phyloP scores from a whole-genome alignment of 106 monocot species.

The Phalaenopsis aphrodite region DNA sequence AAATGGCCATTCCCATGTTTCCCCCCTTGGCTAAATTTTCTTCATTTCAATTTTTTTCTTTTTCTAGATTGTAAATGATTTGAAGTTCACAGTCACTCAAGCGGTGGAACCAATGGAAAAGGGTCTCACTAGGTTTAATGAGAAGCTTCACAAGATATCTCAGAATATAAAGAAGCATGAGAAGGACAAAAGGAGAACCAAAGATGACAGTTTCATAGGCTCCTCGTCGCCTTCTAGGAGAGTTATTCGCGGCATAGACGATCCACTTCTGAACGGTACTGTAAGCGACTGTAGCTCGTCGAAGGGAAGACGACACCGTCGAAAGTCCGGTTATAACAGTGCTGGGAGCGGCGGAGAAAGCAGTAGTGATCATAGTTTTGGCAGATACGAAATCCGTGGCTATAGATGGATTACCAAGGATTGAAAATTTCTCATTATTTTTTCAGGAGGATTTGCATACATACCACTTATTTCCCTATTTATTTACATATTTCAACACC shows the following conservation, averaged over 20 bases:
- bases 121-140: constrained; percentile 68
- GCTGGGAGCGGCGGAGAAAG: constrained; percentile 85
- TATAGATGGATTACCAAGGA: constrained; percentile 68
- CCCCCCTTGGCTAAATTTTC: not conserved
- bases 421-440: constrained; percentile 7
- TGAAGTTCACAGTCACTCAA: constrained; percentile 90
- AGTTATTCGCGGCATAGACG: constrained; percentile 78
- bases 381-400: constrained; percentile 56
- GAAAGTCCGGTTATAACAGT: constrained; percentile 60
- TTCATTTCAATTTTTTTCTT: constrained; percentile 4
- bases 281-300: constrained; percentile 36
- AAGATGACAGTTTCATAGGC: constrained; percentile 77
- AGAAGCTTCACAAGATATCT: constrained; percentile 88
- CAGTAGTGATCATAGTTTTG: constrained; percentile 56
- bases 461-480: no score
- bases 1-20: not conserved
- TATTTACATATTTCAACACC: no score
- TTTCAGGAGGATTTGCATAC: not conserved
- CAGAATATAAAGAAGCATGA: constrained; percentile 81
- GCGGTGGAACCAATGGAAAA: constrained; percentile 94
- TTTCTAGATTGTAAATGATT: constrained; percentile 79
- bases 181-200: constrained; percentile 56
- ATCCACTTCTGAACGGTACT: constrained; percentile 65
- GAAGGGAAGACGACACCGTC: constrained; percentile 31
- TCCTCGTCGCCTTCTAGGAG: constrained; percentile 34